phyloP scores from a whole-genome alignment of 139 green algal genomes.

The Trebouxia sp. region DNA sequence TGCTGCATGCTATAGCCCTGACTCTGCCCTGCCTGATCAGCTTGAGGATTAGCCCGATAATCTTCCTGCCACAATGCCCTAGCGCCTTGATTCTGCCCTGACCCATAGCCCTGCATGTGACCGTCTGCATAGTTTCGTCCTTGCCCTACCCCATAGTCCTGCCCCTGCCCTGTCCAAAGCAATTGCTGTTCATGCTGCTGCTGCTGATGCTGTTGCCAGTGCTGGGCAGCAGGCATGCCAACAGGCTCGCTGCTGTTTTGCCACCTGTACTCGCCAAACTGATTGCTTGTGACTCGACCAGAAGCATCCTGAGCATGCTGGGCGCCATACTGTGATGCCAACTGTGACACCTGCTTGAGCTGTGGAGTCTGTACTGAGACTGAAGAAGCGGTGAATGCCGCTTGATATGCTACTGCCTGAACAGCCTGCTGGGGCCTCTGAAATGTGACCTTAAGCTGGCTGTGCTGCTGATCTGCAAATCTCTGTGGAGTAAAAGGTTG shows the following conservation, averaged over 20 bases:
- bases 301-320: not conserved
- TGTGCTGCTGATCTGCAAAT: too few relatives aligned
- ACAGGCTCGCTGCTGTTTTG: too few relatives aligned
- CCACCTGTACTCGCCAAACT: too few relatives aligned
- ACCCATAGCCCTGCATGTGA: too few relatives aligned
- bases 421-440: not conserved
- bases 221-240: too few relatives aligned
- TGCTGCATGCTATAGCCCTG: not conserved
- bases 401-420: not conserved
- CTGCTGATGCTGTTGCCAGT: not conserved
- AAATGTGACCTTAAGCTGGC: too few relatives aligned
- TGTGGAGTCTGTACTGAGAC: slow-evolving; percentile 1
- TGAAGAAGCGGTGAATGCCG: not conserved
- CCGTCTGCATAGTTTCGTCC: too few relatives aligned
- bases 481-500: too few relatives aligned
- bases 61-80: too few relatives aligned
- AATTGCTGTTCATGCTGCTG: not conserved
- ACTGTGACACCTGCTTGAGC: not conserved
- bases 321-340: not conserved
- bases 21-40: not conserved
- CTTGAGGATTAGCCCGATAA: too few relatives aligned
- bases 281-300: too few relatives aligned
- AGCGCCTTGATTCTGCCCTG: too few relatives aligned
- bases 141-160: not conserved
- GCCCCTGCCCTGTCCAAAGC: not conserved